Percentiles rank a stretch among this genome's conserved stretches.
These are phyloP conservation scores for Epichloe scottii DNA, from an alignment of 2,329 filamentous ascomycete genomes.

Conservation along the genomic window DNA sequence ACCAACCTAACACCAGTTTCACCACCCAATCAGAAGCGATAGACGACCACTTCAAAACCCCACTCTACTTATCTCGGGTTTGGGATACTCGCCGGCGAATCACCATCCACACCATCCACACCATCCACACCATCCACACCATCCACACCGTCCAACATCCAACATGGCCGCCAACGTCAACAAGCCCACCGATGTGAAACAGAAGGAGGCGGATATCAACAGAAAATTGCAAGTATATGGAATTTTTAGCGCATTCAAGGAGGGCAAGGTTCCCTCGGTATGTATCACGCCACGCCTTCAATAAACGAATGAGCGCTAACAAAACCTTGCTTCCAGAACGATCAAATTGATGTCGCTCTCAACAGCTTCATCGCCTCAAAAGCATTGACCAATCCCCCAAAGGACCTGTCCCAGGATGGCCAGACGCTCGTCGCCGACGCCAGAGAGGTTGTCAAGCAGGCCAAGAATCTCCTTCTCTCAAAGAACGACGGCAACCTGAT, in stretches of 20 bases:
- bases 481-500: constrained; percentile 93
- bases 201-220: constrained; percentile 80
- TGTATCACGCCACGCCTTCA: constrained; percentile 19
- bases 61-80: neutral
- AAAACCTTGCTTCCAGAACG: constrained; percentile 47
- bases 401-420: constrained; percentile 72
- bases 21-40: no score
- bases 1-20: neutral
- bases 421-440: constrained; percentile 66
- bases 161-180: constrained; percentile 46
- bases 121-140: no score
- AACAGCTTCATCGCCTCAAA: constrained; percentile 73
- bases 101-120: no score
- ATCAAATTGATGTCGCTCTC: constrained; percentile 88
- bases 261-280: constrained; percentile 84
- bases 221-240: constrained; percentile 91
- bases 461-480: constrained; percentile 72
- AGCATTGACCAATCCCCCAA: constrained; percentile 55
- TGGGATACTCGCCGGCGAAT: no score
- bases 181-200: constrained; percentile 56
- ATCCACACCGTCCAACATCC: no score
- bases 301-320: neutral
- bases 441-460: constrained; percentile 66
- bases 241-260: constrained; percentile 72
- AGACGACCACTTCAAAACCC: neutral